These are phyloP conservation scores for Balansia obtecta DNA, from an alignment of 2,329 filamentous ascomycete species.

Conservation along the genomic window DNA sequence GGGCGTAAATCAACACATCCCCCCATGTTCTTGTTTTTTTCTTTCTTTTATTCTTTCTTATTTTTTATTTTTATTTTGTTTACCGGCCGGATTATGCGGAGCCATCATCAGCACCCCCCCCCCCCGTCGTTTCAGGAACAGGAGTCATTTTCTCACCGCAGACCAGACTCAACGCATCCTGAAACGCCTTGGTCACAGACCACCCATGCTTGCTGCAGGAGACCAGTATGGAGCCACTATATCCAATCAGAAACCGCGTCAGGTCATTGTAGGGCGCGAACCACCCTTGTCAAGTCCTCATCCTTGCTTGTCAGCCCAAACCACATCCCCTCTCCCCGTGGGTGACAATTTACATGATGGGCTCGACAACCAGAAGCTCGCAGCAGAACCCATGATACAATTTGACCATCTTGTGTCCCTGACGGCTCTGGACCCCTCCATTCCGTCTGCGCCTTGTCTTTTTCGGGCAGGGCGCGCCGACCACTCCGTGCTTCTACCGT, in stretches of 20 bases:
- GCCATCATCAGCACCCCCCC: not conserved
- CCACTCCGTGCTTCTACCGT: slow-evolving; percentile 15
- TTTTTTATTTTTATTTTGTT: too few relatives aligned
- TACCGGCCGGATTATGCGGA: too few relatives aligned
- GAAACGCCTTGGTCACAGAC: slow-evolving; percentile 13
- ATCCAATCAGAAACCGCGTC: slow-evolving; percentile 8
- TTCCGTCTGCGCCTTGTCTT: not conserved
- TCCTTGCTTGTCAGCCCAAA: not conserved
- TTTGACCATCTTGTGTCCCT: too few relatives aligned
- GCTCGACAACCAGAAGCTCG: too few relatives aligned
- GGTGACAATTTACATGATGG: too few relatives aligned
- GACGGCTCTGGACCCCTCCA: too few relatives aligned
- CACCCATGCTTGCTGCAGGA: slow-evolving; percentile 3
- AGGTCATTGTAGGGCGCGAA: slow-evolving; percentile 7
- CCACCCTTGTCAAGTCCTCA: slow-evolving; percentile 1
- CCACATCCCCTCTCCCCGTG: too few relatives aligned
- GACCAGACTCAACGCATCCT: slow-evolving; percentile 15
- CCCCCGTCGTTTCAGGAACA: slow-evolving; percentile 18
- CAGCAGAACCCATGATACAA: too few relatives aligned
- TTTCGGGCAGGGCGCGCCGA: slow-evolving; percentile 1
- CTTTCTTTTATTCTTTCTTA: too few relatives aligned
- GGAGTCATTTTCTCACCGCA: slow-evolving; percentile 15
- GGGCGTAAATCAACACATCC: too few relatives aligned
- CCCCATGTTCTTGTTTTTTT: not conserved
- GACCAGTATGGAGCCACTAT: slow-evolving; percentile 8